These are phyloP conservation scores for Yamadazyma sp. DNA, from an alignment of 1,139 yeast species.

Conservation along the genomic window DNA sequence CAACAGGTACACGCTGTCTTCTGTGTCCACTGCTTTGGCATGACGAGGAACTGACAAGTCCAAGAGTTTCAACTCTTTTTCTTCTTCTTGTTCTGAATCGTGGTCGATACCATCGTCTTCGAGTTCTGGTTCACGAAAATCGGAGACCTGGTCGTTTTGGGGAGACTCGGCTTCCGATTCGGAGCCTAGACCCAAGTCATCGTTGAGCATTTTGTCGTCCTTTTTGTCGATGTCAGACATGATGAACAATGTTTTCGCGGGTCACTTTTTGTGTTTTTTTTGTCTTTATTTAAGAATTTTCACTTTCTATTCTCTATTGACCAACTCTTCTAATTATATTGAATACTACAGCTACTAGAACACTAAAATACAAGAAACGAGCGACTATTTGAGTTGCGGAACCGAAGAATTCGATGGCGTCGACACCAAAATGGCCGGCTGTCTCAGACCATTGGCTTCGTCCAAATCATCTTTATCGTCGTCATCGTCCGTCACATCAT, in stretches of 20 bases:
- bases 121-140: constrained; percentile 3
- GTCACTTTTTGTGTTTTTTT: no score
- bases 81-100: constrained; percentile 7
- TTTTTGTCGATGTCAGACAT: constrained; percentile 14
- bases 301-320: not conserved
- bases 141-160: no score
- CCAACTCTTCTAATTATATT: not conserved
- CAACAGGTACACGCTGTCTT: constrained; percentile 51
- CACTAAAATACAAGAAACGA: constrained; percentile 6
- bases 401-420: constrained; percentile 23
- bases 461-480: constrained; percentile 7
- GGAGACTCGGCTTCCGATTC: constrained; percentile 13
- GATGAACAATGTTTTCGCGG: no score
- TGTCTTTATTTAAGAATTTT: not conserved
- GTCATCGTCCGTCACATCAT: constrained; percentile 32
- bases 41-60: constrained; percentile 76
- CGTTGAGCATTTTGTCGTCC: constrained; percentile 11
- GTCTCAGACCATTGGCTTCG: no score
- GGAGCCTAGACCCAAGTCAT: constrained; percentile 18
- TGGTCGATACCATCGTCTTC: constrained; percentile 7
- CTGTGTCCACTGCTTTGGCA: constrained; percentile 49
- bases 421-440: constrained; percentile 17
- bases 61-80: constrained; percentile 43
- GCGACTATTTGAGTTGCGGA: constrained; percentile 9
- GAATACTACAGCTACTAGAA: constrained; percentile 2